Evolutionary conservation across 352 stramenopile genomes (phyloP), one percentile per base, ranked within the genome.

Genomic region (Chloridella minuta): DNA sequence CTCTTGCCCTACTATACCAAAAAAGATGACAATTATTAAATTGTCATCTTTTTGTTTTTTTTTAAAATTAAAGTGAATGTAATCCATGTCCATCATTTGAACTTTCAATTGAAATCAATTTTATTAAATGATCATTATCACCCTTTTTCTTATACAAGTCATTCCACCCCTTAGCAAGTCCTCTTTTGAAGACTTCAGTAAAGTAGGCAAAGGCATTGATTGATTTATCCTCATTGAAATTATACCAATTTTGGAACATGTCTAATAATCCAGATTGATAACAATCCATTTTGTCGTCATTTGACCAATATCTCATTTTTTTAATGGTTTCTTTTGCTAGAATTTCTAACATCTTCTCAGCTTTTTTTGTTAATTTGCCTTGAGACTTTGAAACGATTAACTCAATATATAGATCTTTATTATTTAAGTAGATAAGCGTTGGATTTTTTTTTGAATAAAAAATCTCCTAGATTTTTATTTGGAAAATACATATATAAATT

Each of bases 191-290:
- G 23, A 83, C 23, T 83, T 83, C 51, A 25, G 51, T 83, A 83
- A 83, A 83, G 51, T 83, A 83, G n/a, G 51, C 51, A 83, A 83
- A 83, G n/a, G 51, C 51, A 83, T 83, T 83, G n/a, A 24, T 22
- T 30, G 27, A 30, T 25, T 83, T 25, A 25, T 83, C 51, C 23
- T 22, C n/a, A 25, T 83, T 83, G 23, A 83, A 83, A 25, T 24
- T 24, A 25, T 24, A 25, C 51, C 51, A 83, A 83, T 83, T 25
- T 83, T 83, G n/a, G n/a, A 83, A 83, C 23, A 83, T 22, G 51
- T 83, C 51, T 83, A 83, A 83, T 83, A 83, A 83, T 83, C n/a
- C 51, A 83, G 23, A 83, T 24, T 83, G 51, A 24, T 25, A 24
- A 83, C 51, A 83, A 83, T 83, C 51, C 23, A 25, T 22, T 83